Conservation (phyloP, 2,329 filamentous ascomycete species). For the Ophiocordyceps sinensis region DNA sequence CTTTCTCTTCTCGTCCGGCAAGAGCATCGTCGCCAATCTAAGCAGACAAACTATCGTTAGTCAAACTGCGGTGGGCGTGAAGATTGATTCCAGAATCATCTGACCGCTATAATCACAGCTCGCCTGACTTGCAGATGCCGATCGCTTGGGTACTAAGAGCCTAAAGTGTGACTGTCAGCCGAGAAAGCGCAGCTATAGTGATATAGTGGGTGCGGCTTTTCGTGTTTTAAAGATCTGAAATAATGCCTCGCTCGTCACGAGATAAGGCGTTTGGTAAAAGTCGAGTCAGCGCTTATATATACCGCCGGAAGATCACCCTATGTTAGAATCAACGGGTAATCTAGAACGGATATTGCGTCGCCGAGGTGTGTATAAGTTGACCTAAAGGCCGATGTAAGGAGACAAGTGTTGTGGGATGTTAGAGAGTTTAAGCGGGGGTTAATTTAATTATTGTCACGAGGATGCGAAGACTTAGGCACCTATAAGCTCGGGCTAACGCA, state of each 20-base stretch:
- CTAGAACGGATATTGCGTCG: neutral
- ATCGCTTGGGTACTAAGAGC: neutral
- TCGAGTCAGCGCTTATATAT: neutral
- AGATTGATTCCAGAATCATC: neutral
- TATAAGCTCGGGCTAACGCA: neutral
- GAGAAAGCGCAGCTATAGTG: neutral
- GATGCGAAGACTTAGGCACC: neutral
- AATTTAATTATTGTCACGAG: neutral
- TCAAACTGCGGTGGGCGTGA: neutral
- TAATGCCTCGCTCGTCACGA: neutral
- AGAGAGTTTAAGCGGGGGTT: neutral
- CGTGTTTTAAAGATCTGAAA: neutral
- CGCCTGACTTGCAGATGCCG: neutral
- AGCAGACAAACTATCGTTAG: neutral
- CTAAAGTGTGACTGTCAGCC: neutral
- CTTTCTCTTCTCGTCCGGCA: neutral
- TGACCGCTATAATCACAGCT: neutral
- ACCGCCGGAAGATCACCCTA: neutral
- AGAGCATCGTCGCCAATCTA: conserved; percentile 4
- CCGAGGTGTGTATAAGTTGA: neutral
- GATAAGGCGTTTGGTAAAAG: neutral
- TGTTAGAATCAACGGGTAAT: neutral
- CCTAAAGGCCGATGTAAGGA: too few species aligned
- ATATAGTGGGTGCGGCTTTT: neutral
- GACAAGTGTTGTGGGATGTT: too few species aligned